phyloP scores from a whole-genome alignment of 257 asterid genomes.

The Primulina eburnea region DNA sequence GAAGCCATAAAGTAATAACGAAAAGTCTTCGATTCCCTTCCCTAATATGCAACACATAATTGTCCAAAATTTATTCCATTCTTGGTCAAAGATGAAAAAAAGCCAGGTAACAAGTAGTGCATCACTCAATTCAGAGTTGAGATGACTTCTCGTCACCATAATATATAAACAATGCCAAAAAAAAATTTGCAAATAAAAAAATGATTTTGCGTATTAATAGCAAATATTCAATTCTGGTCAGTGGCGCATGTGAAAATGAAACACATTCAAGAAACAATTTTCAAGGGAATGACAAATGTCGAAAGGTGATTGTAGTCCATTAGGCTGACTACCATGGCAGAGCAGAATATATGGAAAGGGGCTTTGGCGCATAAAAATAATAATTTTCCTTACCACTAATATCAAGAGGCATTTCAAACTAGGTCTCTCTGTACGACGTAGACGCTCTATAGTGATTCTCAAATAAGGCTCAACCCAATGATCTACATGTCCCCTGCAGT shows the following conservation, averaged over 20 bases:
- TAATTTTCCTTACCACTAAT: constrained; percentile 68
- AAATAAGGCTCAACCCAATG: constrained; percentile 96
- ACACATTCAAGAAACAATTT: neutral
- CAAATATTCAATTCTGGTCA: neutral
- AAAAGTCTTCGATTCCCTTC: constrained; percentile 9
- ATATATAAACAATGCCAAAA: constrained; percentile 1
- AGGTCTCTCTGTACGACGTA: constrained; percentile 70
- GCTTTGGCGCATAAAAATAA: neutral
- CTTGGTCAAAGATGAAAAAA: neutral
- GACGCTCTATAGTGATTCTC: constrained; percentile 72
- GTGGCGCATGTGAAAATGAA: neutral
- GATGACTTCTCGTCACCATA: neutral
- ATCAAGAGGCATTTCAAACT: constrained; percentile 77
- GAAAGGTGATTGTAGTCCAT: neutral
- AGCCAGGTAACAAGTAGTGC: neutral
- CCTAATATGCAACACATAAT: neutral
- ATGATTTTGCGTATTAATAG: neutral
- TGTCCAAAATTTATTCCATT: constrained; percentile 4
- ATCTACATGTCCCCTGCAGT: constrained; percentile 95
- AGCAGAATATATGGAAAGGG: neutral
- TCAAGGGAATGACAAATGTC: neutral
- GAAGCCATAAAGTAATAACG: neutral
- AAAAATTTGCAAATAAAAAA: neutral
- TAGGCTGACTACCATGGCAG: neutral
- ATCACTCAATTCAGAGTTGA: neutral